Evolutionary conservation across 2,329 filamentous ascomycete genomes (phyloP).

Genomic region (Sarocladium oryzae): DNA sequence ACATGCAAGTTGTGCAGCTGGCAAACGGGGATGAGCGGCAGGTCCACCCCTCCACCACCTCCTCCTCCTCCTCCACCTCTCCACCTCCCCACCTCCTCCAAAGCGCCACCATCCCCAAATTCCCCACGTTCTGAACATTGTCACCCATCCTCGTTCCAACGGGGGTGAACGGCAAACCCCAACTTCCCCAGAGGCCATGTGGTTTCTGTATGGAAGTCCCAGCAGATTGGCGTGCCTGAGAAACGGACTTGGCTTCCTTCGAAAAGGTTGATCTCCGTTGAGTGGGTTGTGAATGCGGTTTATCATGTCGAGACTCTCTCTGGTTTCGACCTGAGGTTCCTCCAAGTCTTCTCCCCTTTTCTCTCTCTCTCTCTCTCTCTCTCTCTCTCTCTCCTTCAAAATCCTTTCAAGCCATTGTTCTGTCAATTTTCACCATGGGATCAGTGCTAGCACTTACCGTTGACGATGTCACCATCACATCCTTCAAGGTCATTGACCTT

Average conservation of each 20-base stretch:
- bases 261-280: neutral
- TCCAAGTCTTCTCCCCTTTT: neutral
- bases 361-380: neutral
- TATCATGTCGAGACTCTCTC: neutral
- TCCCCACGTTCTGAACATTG: slow-evolving; percentile 1
- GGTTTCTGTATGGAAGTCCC: neutral
- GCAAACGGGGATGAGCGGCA: slow-evolving; percentile 15
- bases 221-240: neutral
- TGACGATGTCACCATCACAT: slow-evolving; percentile 62
- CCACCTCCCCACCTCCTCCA: slow-evolving; percentile 10
- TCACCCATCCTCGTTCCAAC: too few species aligned
- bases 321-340: neutral
- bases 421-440: slow-evolving; percentile 10
- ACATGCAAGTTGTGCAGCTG: too few species aligned
- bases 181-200: slow-evolving; percentile 5
- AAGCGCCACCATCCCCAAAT: too few species aligned
- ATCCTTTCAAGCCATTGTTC: too few species aligned
- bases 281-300: neutral
- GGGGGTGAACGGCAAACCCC: slow-evolving; percentile 12
- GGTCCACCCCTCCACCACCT: slow-evolving; percentile 10
- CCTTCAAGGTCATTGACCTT: slow-evolving; percentile 65
- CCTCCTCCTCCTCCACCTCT: too few species aligned
- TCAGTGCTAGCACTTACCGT: slow-evolving; percentile 10
- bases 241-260: neutral
- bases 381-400: neutral